Conservation (phyloP, 2,329 filamentous ascomycete genomes). For the Aspergillus fischeri region DNA sequence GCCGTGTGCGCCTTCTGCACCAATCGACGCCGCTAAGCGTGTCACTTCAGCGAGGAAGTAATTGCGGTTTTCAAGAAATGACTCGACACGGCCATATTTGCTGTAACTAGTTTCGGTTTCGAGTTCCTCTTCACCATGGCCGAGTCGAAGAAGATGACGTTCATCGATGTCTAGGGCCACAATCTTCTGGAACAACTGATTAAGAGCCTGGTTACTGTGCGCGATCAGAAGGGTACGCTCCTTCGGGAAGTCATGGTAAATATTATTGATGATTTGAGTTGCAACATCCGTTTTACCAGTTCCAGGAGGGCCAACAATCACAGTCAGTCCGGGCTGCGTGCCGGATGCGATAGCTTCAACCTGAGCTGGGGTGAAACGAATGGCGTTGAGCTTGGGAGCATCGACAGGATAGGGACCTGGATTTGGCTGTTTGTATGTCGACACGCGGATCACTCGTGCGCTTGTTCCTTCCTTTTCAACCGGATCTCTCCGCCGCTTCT, state of each 20-base stretch:
- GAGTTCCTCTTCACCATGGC: conserved; percentile 92
- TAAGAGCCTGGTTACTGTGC: conserved; percentile 96
- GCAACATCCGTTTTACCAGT: conserved; percentile 99
- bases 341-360: conserved; percentile 91
- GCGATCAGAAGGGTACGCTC: conserved; percentile 90
- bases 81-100: conserved; percentile 92
- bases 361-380: conserved; percentile 88
- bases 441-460: conserved; percentile 70
- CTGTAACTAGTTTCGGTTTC: conserved; percentile 82
- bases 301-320: conserved; percentile 91
- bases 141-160: conserved; percentile 83
- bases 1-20: conserved; percentile 87
- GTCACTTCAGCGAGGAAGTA: conserved; percentile 77
- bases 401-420: conserved; percentile 86
- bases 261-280: conserved; percentile 97
- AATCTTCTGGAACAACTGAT: conserved; percentile 97
- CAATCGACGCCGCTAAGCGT: conserved; percentile 77
- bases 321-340: conserved; percentile 86
- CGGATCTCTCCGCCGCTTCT: conserved; percentile 79
- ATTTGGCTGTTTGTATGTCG: conserved; percentile 84
- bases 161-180: conserved; percentile 94
- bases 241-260: conserved; percentile 95
- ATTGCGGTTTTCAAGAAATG: conserved; percentile 83
- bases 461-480: conserved; percentile 62
- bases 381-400: conserved; percentile 71